A percentile compares a stretch with the other conserved stretches of the same genome.
Evolutionary conservation across 2,329 filamentous ascomycete species (phyloP).

Genomic region (Scedosporium boydii): DNA sequence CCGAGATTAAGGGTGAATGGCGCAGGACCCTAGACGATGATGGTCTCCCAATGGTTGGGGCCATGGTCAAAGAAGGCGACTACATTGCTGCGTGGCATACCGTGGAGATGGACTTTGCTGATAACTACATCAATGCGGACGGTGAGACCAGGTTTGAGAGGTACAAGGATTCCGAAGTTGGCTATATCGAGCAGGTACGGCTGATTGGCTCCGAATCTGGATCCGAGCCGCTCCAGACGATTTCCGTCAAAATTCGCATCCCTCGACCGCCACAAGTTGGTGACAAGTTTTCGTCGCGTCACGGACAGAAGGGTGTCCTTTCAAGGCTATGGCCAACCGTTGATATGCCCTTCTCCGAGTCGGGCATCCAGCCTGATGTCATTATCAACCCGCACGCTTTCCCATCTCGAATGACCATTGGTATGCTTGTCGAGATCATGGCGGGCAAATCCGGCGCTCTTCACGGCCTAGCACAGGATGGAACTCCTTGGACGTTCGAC

Average conservation of each 20-base stretch:
- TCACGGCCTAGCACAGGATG: conserved; percentile 93
- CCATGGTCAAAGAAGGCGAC: conserved; percentile 69
- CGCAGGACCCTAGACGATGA: conserved; percentile 74
- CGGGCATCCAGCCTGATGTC: conserved; percentile 90
- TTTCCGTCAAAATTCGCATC: conserved; percentile 88
- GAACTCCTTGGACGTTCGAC: conserved; percentile 88
- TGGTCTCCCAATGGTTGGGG: conserved; percentile 74
- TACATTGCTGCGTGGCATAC: conserved; percentile 84
- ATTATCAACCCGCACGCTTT: conserved; percentile 99
- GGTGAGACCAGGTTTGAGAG: conserved; percentile 79
- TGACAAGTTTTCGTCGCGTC: conserved; percentile 97
- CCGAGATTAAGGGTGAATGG: conserved; percentile 60
- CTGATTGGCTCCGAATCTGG: conserved; percentile 79
- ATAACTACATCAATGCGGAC: conserved; percentile 75
- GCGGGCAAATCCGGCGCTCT: conserved; percentile 91
- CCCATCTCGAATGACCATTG: conserved; percentile 98
- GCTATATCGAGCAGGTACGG: conserved; percentile 86
- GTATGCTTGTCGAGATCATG: conserved; percentile 97
- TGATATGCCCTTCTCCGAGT: conserved; percentile 96
- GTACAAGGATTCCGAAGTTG: conserved; percentile 86
- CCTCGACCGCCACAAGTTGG: conserved; percentile 87
- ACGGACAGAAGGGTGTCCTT: conserved; percentile 95
- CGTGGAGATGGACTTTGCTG: conserved; percentile 70
- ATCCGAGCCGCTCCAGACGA: conserved; percentile 71
- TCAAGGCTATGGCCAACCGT: conserved; percentile 91